Evolutionary conservation across 352 stramenopile species (phyloP), one percentile per base, ranked within the genome.

Genomic region (Pythium scleroteichum): DNA sequence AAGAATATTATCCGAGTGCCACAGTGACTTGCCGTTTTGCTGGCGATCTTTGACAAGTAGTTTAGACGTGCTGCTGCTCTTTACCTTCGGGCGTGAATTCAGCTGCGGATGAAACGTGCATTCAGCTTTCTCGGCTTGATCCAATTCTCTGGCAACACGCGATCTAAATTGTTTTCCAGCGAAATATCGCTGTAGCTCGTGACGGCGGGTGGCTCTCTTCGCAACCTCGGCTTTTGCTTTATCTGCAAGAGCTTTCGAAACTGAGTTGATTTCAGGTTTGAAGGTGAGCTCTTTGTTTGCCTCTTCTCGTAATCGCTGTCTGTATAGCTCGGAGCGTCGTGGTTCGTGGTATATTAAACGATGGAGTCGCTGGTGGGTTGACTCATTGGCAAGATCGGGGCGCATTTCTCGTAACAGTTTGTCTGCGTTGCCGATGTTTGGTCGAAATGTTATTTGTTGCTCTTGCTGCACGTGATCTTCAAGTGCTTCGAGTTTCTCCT

Each of bases 361-460:
- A 55, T 93, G 81, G 10, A 93, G 48, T 24, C 82, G 72, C 41
- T 93, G 66, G 2, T 75, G 64, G 17, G 59, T 66, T 14, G 51
- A 89, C 67, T 95, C 85, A 4, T 64, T 50, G n/a, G 84, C 58
- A 1, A 79, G 73, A 19, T 92, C 80, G 0, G 85, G 85, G 24
- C 82, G 64, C 20, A 88, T 71, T 32, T 88, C 76, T 19, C 82
- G 64, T 0, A 96, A 53, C n/a, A 96, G 69, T 9, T 64, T 63
- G 4, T 92, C 69, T 5, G 82, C 79, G 41, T 92, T 92, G 16
- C 83, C 84, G 49, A 92, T 94, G 52, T 92, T 76, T 0, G 87
- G 87, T 35, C 76, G 78, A 61, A 95, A 96, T 2, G 80, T 87
- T 16, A 81, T 51, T 39, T 79, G 60, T 35, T 72, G 66, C 32